These are phyloP conservation scores for Suillus ampliporus DNA, from an alignment of 768 basidiomycete genomes.

Conservation along the genomic window DNA sequence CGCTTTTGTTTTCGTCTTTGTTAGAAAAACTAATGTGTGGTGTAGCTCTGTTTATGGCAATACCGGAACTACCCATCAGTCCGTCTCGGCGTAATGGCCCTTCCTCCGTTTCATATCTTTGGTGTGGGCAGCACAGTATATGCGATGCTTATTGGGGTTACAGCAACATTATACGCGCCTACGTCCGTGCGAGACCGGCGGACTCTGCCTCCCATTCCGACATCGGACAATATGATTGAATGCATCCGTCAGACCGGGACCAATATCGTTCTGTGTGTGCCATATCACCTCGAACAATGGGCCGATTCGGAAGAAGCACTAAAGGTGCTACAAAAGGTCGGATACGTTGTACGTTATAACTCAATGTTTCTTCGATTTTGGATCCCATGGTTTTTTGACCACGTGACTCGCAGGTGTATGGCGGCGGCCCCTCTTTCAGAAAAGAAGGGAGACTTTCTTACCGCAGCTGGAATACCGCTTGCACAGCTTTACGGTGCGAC, in stretches of 20 bases:
- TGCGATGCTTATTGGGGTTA: conserved; percentile 26
- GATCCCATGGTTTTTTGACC: not conserved
- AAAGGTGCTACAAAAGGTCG: conserved; percentile 4
- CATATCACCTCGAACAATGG: conserved; percentile 15
- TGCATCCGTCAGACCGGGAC: not conserved
- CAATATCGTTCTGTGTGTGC: conserved; percentile 8
- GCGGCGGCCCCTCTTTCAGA: conserved; percentile 41
- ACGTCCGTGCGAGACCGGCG: conserved; percentile 11
- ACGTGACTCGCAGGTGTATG: conserved; percentile 27
- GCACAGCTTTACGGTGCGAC: conserved; percentile 41
- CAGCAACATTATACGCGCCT: conserved; percentile 36
- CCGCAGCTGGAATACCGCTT: conserved; percentile 35
- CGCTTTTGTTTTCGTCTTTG: not conserved
- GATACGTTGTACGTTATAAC: conserved; percentile 8
- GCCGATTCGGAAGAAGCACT: conserved; percentile 13
- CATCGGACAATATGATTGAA: conserved; percentile 12
- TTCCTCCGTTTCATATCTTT: conserved; percentile 41
- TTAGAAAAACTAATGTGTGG: not conserved
- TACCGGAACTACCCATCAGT: conserved; percentile 1
- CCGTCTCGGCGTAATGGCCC: conserved; percentile 29
- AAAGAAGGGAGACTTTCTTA: conserved; percentile 37
- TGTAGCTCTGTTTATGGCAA: conserved; percentile 6
- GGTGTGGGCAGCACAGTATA: conserved; percentile 34
- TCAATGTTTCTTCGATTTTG: not conserved
- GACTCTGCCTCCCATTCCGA: conserved; percentile 10